Conservation (phyloP, 2,329 filamentous ascomycete genomes). For the Aureobasidium sp. region DNA sequence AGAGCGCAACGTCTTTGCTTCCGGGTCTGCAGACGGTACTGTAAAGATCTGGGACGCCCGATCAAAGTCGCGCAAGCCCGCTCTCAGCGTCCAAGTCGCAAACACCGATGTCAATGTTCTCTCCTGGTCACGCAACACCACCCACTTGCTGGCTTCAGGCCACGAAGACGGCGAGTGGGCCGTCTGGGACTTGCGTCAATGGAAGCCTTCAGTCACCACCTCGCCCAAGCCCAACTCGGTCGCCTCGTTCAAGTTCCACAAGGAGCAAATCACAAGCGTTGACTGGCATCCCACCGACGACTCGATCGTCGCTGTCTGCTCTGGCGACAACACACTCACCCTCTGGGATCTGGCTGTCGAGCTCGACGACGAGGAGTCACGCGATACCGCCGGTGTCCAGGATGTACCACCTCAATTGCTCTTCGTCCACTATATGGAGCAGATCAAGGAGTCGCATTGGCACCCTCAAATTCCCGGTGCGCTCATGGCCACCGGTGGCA, state of each 20-base stretch:
- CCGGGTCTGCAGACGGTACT: constrained; percentile 86
- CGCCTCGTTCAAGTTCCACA: constrained; percentile 92
- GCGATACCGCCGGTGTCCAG: constrained; percentile 75
- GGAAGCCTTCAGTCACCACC: constrained; percentile 55
- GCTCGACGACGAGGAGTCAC: constrained; percentile 93
- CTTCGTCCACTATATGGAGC: constrained; percentile 94
- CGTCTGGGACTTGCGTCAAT: constrained; percentile 93
- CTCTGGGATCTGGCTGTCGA: constrained; percentile 97
- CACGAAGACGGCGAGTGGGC: constrained; percentile 91
- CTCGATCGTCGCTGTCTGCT: constrained; percentile 86
- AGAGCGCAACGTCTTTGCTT: constrained; percentile 89
- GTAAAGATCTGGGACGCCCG: constrained; percentile 94
- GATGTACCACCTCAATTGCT: constrained; percentile 91
- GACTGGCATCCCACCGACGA: constrained; percentile 98
- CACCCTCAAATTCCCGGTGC: constrained; percentile 90
- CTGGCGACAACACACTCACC: constrained; percentile 88
- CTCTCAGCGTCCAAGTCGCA: constrained; percentile 78
- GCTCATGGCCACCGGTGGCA: constrained; percentile 82
- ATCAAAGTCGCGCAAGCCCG: constrained; percentile 82
- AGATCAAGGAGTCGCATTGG: constrained; percentile 95
- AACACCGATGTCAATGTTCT: constrained; percentile 89
- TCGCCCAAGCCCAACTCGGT: constrained; percentile 62
- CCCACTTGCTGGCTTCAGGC: constrained; percentile 83
- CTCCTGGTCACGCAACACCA: constrained; percentile 85
- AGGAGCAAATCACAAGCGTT: constrained; percentile 89